A percentile compares a stretch with the other conserved stretches of the same genome.
Evolutionary conservation across 2,329 filamentous ascomycete species (phyloP).

Genomic region (Aspergillus felis): DNA sequence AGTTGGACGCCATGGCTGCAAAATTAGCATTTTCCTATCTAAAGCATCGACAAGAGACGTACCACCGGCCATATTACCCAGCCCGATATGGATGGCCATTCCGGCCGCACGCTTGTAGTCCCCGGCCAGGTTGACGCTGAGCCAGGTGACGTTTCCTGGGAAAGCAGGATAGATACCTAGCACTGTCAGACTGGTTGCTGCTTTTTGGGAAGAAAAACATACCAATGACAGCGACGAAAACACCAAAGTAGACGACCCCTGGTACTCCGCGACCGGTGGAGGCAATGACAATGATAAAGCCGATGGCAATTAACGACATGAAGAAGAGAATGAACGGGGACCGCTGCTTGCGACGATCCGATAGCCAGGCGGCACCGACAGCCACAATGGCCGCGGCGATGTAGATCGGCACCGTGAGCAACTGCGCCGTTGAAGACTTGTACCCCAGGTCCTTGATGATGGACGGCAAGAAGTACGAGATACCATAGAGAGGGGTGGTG

Average conservation of each 20-base stretch:
- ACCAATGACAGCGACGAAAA: slow-evolving; percentile 47
- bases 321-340: slow-evolving; percentile 55
- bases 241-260: slow-evolving; percentile 46
- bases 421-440: slow-evolving; percentile 35
- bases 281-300: slow-evolving; percentile 52
- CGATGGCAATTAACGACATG: slow-evolving; percentile 52
- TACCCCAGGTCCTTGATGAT: slow-evolving; percentile 43
- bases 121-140: slow-evolving; percentile 57
- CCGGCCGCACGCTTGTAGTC: slow-evolving; percentile 55
- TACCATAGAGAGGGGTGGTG: slow-evolving; percentile 40
- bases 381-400: slow-evolving; percentile 37
- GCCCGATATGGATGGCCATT: slow-evolving; percentile 62
- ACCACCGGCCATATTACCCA: slow-evolving; percentile 51
- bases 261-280: slow-evolving; percentile 31
- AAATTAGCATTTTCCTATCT: neutral
- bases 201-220: slow-evolving; percentile 2
- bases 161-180: slow-evolving; percentile 45
- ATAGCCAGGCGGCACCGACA: slow-evolving; percentile 50
- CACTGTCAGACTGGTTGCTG: neutral
- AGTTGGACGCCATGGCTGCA: slow-evolving; percentile 65
- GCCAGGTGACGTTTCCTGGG: slow-evolving; percentile 51
- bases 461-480: slow-evolving; percentile 38
- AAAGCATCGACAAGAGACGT: slow-evolving; percentile 1
- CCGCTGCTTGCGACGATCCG: slow-evolving; percentile 52
- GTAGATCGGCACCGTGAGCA: slow-evolving; percentile 42